Conservation (phyloP, 208 protist genomes). For the Angomonas desouzai region DNA sequence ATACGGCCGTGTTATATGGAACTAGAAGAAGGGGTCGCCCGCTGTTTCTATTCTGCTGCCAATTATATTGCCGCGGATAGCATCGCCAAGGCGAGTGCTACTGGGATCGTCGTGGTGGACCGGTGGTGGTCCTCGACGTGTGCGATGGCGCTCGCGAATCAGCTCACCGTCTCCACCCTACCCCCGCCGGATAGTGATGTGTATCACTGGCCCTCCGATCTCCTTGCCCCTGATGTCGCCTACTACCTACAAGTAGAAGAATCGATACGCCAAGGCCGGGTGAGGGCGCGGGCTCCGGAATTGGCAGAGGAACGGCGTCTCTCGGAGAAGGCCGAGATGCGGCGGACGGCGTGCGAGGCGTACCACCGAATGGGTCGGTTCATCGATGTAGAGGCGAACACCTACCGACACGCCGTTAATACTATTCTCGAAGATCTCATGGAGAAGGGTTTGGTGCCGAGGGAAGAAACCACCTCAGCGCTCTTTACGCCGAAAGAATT, state of each 20-base stretch:
- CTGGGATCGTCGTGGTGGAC: conserved; percentile 45
- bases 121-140: conserved; percentile 79
- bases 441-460: conserved; percentile 19
- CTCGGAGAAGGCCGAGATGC: conserved; percentile 42
- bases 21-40: conserved; percentile 32
- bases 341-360: conserved; percentile 42
- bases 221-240: conserved; percentile 23
- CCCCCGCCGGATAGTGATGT: conserved; percentile 29
- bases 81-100: conserved; percentile 14
- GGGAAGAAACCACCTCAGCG: conserved; percentile 7
- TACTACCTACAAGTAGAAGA: conserved; percentile 57
- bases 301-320: conserved; percentile 61
- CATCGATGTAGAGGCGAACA: conserved; percentile 27
- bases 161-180: conserved; percentile 18
- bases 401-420: conserved; percentile 51
- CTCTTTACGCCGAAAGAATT: conserved; percentile 43
- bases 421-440: conserved; percentile 34
- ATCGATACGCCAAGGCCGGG: conserved; percentile 41
- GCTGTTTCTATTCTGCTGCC: conserved; percentile 67
- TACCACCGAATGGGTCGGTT: conserved; percentile 46
- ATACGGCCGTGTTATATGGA: conserved; percentile 42
- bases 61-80: conserved; percentile 61
- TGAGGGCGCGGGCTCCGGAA: conserved; percentile 46
- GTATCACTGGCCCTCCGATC: conserved; percentile 58
- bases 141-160: conserved; percentile 67